phyloP scores from a whole-genome alignment of 306 rosid genomes.

The Prunus padus region DNA sequence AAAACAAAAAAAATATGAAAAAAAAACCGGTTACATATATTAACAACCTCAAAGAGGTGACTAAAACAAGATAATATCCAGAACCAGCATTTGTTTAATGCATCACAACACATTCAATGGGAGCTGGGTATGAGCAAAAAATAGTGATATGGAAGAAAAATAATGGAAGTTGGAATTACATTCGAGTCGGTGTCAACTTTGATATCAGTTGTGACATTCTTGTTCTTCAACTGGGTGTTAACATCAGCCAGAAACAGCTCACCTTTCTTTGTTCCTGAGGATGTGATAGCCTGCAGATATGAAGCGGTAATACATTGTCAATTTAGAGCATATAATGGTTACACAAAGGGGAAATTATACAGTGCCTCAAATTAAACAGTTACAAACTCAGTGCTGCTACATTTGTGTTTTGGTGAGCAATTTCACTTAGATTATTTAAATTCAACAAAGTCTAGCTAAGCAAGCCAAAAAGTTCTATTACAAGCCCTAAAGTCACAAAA shows the following conservation, averaged over 20 bases:
- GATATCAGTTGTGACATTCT: conserved; percentile 75
- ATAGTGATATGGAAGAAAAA: neutral
- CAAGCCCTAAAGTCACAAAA: neutral
- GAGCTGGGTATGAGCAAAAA: neutral
- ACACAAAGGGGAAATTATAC: neutral
- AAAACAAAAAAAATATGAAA: neutral
- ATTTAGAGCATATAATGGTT: neutral
- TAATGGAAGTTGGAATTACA: conserved; percentile 36
- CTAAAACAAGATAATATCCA: neutral
- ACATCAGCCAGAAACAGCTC: conserved; percentile 73
- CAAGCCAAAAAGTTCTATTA: neutral
- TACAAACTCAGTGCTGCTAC: neutral
- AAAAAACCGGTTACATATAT: neutral
- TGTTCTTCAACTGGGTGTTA: conserved; percentile 76
- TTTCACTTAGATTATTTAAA: neutral
- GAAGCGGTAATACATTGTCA: conserved; percentile 1
- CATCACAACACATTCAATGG: neutral
- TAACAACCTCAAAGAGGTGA: neutral
- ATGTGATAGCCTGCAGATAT: conserved; percentile 63
- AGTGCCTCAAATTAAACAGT: neutral
- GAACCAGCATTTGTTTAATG: neutral
- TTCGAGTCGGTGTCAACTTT: conserved; percentile 79
- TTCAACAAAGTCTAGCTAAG: neutral
- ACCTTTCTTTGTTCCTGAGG: conserved; percentile 77
- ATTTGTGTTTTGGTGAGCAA: neutral